Evolutionary conservation across 2,329 filamentous ascomycete genomes (phyloP).

Genomic region (Plectosphaerella sp.): DNA sequence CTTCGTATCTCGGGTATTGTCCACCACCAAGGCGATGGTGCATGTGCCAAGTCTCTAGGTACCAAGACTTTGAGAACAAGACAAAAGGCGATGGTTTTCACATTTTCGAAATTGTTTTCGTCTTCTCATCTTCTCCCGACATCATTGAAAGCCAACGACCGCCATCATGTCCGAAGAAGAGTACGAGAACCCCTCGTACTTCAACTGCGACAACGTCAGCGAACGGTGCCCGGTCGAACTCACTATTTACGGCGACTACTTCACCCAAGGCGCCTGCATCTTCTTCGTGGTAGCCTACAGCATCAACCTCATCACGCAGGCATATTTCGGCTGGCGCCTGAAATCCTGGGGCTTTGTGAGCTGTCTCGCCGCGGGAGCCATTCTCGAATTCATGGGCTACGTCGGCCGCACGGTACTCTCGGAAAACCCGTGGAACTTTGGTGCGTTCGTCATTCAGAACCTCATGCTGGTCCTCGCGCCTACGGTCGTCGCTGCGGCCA

Average conservation of each 20-base stretch:
- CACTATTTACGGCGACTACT: constrained; percentile 1
- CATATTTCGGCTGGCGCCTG: background rate
- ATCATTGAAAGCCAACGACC: too few species aligned
- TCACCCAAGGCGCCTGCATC: background rate
- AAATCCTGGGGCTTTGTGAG: constrained; percentile 1
- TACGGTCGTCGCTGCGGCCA: constrained; percentile 37
- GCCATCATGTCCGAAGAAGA: background rate
- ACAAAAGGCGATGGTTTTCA: too few species aligned
- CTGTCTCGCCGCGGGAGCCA: background rate
- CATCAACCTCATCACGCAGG: background rate
- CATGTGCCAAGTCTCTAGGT: too few species aligned
- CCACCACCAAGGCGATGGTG: too few species aligned
- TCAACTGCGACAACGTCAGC: background rate
- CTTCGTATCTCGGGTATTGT: too few species aligned
- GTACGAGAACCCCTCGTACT: background rate
- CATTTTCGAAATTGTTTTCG: too few species aligned
- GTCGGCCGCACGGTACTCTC: background rate
- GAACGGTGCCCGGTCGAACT: background rate
- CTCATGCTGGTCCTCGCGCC: constrained; percentile 35
- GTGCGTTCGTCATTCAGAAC: constrained; percentile 36
- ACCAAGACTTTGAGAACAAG: too few species aligned
- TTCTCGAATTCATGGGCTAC: background rate
- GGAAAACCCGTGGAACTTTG: constrained; percentile 32
- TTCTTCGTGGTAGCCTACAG: constrained; percentile 1
- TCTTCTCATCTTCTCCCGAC: too few species aligned